Evolutionary conservation across 129 eudicot species (phyloP), one percentile per base, ranked within the genome.

Genomic region (Chrysanthemum makinoi): DNA sequence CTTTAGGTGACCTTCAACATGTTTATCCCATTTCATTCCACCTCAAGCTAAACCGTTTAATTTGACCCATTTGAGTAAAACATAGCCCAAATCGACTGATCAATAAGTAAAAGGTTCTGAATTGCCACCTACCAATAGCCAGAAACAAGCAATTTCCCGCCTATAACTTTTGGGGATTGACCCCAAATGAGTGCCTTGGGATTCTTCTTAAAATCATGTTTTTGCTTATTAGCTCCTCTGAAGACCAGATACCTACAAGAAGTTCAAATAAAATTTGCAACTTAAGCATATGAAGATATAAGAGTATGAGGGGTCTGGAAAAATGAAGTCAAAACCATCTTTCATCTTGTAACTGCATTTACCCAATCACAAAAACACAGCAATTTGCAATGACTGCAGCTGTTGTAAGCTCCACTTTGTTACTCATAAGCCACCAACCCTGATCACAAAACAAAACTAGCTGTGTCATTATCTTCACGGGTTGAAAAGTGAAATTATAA

Each of bases 221-320:
- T 94, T 81, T 94, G 96, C 85, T 87, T 94, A 85, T 94, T 94
- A 70, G 98, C 93, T 54, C 98, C 98, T 87, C 98, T 79, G 80
- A 94, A 94, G 3, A 90, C 92, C 51, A 77, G 50, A 78, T 89
- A 94, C 77, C 98, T 94, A 58, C 53, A 51, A 77, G 20, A 80
- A 19, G 13, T 44, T 50, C 24, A 47, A 48, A 17, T 58, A 70
- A 52, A 59, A 33, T 13, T n/a, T 53, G 62, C 43, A 68, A 65
- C 2, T 28, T 63, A 43, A 89, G 79, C 48, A 58, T 39, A 56
- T 58, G 46, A 73, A 68, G 30, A 68, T n/a, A n/a, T n/a, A n/a
- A n/a, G n/a, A n/a, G n/a, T n/a, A n/a, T n/a, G n/a, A n/a, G n/a
- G n/a, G n/a, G n/a, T n/a, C n/a, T n/a, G n/a, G n/a, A n/a, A n/a